Evolutionary conservation across 495 filamentous ascomycete species (phyloP), one percentile per base, ranked within the genome.

Genomic region (Hyaloscypha hepaticicola): DNA sequence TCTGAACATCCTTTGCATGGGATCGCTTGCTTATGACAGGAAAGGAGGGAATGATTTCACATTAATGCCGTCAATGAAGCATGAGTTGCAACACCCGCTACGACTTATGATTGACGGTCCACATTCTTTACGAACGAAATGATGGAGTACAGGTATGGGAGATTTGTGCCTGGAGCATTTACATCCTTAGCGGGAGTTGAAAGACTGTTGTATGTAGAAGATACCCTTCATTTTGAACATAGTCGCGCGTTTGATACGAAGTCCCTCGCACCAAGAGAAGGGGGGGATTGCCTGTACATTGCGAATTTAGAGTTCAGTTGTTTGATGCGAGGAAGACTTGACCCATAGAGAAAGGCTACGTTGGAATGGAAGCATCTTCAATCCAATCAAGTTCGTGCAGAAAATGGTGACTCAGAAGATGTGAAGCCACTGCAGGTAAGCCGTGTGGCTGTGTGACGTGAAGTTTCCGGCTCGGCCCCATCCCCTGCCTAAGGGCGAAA

Each of bases 21-120:
- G n/a, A 33, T 25, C 55, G 51, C 27, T 25, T 56, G 22, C 38
- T 56, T 27, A 63, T 63, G 61, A 63, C 27, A 14, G 11, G 38
- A 45, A 45, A 45, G 38, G 38, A 16, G 0, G 38, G 16, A 19
- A 45, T 16, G 38, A 45, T 4, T 19, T 45, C 6, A 16, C 38
- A 26, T 25, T 53, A 53, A 27, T 51, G 58, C 58, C 33, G 31
- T 22, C 51, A 7, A 33, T 26, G 9, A 51, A 22, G 19, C 58
- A 53, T 53, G 50, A 25, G 22, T 25, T 25, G 25, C 14, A 53
- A 27, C 50, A 8, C 22, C 21, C n/a, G 12, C 50, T 19, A 24
- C 25, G 50, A 27, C 50, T 53, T 53, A 53, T 53, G 50, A 53
- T 53, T 26, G 50, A 53, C 50, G 50, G 50, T 9, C 50, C 50